Conservation (phyloP, 371 early-diverging fungal species). For the Synchytrium microbalum region DNA sequence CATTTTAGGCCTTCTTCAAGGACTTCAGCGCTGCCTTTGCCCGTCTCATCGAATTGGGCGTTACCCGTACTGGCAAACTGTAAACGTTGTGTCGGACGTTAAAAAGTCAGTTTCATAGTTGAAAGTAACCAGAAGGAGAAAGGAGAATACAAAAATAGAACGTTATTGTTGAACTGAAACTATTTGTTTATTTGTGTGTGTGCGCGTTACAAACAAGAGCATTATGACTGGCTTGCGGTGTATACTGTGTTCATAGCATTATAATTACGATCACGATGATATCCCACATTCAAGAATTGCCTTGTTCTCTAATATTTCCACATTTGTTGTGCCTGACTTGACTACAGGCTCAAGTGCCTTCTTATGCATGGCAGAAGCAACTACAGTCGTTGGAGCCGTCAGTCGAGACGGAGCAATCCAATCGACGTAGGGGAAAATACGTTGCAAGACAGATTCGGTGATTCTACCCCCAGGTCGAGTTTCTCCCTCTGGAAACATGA, state of each 20-base stretch:
- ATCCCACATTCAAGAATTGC: neutral
- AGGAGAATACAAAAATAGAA: neutral
- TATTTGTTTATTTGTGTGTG: neutral
- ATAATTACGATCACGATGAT: neutral
- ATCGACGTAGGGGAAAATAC: neutral
- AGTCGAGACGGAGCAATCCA: neutral
- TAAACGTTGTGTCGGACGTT: too few species aligned
- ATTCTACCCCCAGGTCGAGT: neutral
- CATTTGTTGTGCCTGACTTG: neutral
- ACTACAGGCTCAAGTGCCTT: neutral
- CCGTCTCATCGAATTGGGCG: slow-evolving; percentile 75
- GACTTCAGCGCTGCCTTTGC: slow-evolving; percentile 70
- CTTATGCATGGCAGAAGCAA: neutral
- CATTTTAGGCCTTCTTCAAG: slow-evolving; percentile 38
- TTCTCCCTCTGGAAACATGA: neutral
- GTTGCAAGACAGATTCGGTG: neutral
- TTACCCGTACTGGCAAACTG: too few species aligned
- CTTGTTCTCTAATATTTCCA: neutral
- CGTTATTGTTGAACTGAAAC: neutral
- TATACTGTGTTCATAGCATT: too few species aligned
- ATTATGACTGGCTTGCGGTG: too few species aligned
- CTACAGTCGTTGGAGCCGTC: neutral
- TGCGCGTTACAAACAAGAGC: neutral
- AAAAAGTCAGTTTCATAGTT: too few species aligned
- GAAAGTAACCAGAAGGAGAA: neutral